These are phyloP conservation scores for Krasilnikovozyma curviuscula DNA, from an alignment of 768 basidiomycete genomes.

Conservation along the genomic window DNA sequence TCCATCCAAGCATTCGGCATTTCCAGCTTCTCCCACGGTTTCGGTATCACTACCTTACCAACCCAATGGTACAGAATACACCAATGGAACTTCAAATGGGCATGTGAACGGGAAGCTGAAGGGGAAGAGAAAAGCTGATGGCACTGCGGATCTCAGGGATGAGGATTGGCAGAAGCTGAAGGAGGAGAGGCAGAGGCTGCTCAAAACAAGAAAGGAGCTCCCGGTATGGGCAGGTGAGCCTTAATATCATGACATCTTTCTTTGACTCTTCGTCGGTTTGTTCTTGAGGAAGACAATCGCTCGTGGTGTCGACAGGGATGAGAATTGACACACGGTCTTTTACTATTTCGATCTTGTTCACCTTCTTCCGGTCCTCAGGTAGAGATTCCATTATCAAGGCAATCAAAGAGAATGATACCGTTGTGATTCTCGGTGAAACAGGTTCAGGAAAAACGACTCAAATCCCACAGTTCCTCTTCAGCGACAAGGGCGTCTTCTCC, in stretches of 20 bases:
- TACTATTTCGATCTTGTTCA: background rate
- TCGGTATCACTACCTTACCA: no score
- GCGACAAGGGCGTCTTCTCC: no score
- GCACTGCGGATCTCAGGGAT: no score
- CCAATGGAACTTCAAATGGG: no score
- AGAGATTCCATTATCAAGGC: conserved; percentile 54
- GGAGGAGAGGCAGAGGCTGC: conserved; percentile 1
- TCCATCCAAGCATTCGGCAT: no score
- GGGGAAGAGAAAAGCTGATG: no score
- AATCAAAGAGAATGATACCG: conserved; percentile 27
- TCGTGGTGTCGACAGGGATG: no score
- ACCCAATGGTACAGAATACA: no score
- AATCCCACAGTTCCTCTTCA: no score
- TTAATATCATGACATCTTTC: background rate
- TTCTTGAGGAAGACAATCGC: no score
- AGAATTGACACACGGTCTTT: background rate
- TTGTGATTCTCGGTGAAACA: conserved; percentile 12
- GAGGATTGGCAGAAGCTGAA: background rate
- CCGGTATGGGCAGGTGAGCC: conserved; percentile 58
- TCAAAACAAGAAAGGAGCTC: conserved; percentile 30
- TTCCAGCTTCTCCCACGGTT: no score
- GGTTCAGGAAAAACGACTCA: conserved; percentile 16
- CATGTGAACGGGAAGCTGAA: no score
- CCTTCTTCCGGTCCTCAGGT: conserved; percentile 30
- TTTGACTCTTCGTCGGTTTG: background rate